Evolutionary conservation across 2,329 filamentous ascomycete genomes (phyloP).

Genomic region (Teratosphaeriaceae sp.): DNA sequence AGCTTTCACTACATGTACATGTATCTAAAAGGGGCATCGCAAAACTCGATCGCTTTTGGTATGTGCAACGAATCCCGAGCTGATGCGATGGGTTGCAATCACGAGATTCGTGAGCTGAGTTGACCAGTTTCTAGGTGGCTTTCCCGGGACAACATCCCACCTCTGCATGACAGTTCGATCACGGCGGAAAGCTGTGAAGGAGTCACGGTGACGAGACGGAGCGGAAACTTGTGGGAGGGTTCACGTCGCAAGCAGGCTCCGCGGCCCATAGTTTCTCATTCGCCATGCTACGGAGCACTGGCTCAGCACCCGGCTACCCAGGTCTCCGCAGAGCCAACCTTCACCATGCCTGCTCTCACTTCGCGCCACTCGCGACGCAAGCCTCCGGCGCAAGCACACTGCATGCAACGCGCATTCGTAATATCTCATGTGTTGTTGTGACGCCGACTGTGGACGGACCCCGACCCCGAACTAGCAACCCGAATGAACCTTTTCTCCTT

Average conservation of each 20-base stretch:
- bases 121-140: too few species aligned
- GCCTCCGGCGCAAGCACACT: not conserved
- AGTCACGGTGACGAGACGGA: too few species aligned
- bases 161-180: too few species aligned
- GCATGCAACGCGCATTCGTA: not conserved
- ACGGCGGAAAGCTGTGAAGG: too few species aligned
- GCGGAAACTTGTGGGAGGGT: too few species aligned
- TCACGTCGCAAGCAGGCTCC: not conserved
- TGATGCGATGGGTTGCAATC: too few species aligned
- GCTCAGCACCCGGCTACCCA: constrained; percentile 1
- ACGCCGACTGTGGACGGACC: constrained; percentile 1
- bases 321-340: not conserved
- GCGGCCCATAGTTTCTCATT: not conserved
- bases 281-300: constrained; percentile 2
- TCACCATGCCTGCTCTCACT: not conserved
- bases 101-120: too few species aligned
- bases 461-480: not conserved
- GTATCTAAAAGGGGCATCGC: too few species aligned
- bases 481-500: not conserved
- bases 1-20: too few species aligned
- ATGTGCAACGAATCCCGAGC: too few species aligned
- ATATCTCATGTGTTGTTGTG: not conserved
- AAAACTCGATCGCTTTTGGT: too few species aligned
- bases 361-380: not conserved
- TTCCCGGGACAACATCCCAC: too few species aligned